These are phyloP conservation scores for Diaporthe amygdali DNA, from an alignment of 2,329 filamentous ascomycete species.

Conservation along the genomic window DNA sequence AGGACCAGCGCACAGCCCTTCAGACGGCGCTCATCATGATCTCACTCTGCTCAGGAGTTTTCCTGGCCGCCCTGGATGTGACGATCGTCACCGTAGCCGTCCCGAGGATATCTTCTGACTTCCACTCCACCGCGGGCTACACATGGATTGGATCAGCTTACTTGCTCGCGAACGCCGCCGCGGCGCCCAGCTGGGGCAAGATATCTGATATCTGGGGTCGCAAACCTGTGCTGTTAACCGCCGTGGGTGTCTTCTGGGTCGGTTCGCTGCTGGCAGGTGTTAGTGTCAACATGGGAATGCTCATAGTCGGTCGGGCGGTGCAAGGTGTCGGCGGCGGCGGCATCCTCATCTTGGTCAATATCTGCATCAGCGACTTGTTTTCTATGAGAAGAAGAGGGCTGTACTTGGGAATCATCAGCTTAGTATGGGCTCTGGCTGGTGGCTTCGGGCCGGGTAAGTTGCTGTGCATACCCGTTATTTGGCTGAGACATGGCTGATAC, in stretches of 20 bases:
- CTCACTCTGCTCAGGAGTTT: constrained; percentile 45
- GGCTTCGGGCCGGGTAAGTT: constrained; percentile 60
- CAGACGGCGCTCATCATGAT: constrained; percentile 42
- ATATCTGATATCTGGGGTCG: constrained; percentile 64
- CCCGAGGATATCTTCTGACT: constrained; percentile 62
- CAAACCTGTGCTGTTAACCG: constrained; percentile 55
- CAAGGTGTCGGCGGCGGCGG: constrained; percentile 60
- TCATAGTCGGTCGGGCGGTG: constrained; percentile 53
- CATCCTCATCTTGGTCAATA: constrained; percentile 57
- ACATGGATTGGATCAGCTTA: constrained; percentile 81
- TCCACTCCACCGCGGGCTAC: constrained; percentile 70
- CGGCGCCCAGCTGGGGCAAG: constrained; percentile 73
- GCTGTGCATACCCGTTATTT: constrained; percentile 35
- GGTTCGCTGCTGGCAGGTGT: constrained; percentile 56
- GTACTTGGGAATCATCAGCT: constrained; percentile 54
- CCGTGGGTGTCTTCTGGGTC: constrained; percentile 55
- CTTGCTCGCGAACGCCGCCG: constrained; percentile 71
- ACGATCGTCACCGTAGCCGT: constrained; percentile 68
- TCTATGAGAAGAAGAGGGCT: constrained; percentile 45
- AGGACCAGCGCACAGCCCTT: constrained; percentile 35
- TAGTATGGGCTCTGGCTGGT: constrained; percentile 70
- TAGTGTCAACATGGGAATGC: constrained; percentile 48
- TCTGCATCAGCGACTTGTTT: constrained; percentile 60
- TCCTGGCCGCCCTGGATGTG: constrained; percentile 53
- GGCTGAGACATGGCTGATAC: neutral